Conservation (phyloP, 2,329 filamentous ascomycete species). For the Beauveria caledonica region DNA sequence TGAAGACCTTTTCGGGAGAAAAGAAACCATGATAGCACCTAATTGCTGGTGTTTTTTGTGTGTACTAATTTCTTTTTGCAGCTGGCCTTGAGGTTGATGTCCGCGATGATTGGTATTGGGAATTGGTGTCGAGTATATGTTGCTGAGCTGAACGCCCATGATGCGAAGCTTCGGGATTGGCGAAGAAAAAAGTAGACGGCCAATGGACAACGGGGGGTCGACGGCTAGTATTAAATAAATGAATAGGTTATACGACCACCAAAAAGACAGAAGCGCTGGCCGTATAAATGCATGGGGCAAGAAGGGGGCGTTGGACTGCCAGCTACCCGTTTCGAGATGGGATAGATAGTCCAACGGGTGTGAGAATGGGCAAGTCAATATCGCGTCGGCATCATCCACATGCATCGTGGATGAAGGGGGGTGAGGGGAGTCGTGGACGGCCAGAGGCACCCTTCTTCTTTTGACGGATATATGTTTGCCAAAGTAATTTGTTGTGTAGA, state of each 20-base stretch:
- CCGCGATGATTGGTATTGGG: background rate
- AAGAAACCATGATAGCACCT: background rate
- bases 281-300: constrained; percentile 8
- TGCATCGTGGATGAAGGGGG: background rate
- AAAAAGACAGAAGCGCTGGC: background rate
- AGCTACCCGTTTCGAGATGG: background rate
- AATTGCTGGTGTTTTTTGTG: background rate
- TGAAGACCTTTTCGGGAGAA: background rate
- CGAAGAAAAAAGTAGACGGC: background rate
- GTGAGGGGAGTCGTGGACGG: background rate
- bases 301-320: background rate
- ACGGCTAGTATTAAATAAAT: constrained; percentile 10
- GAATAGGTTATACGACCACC: constrained; percentile 4
- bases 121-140: constrained; percentile 1
- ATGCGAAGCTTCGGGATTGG: background rate
- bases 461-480: background rate
- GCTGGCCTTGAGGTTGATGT: background rate
- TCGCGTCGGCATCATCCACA: background rate
- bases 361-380: background rate
- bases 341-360: constrained; percentile 5
- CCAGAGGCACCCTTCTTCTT: background rate
- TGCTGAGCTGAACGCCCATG: background rate
- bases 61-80: background rate
- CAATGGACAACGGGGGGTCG: background rate
- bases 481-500: background rate